Percentiles rank a stretch among this genome's conserved stretches.
These are phyloP conservation scores for Bonia amplexicaulis DNA, from an alignment of 176 grass and related monocot genomes.

Conservation along the genomic window DNA sequence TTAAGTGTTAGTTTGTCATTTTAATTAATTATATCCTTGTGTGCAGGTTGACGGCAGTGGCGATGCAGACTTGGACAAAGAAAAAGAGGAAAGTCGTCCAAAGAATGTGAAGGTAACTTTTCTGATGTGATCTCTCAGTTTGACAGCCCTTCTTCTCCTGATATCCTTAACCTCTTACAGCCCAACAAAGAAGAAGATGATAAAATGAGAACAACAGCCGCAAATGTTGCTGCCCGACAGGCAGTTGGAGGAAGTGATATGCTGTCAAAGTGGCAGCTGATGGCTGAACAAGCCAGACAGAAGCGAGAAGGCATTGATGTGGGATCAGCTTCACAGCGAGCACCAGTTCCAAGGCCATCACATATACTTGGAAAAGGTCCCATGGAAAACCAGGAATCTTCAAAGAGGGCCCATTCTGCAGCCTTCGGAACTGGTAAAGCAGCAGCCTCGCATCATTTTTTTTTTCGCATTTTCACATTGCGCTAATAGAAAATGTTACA, in stretches of 20 bases:
- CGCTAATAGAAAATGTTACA: not conserved
- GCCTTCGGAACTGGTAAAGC: conserved; percentile 45
- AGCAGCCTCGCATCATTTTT: not conserved
- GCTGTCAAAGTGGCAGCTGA: conserved; percentile 96
- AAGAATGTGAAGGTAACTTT: conserved; percentile 79
- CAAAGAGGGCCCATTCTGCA: conserved; percentile 50
- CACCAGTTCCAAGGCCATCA: conserved; percentile 9
- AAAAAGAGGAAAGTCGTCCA: conserved; percentile 79
- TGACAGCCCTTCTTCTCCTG: conserved; percentile 23
- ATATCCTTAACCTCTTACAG: conserved; percentile 36
- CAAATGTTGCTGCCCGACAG: conserved; percentile 85
- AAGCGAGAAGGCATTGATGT: conserved; percentile 62
- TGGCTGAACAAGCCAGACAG: conserved; percentile 92
- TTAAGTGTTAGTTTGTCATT: not conserved
- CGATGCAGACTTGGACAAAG: conserved; percentile 64
- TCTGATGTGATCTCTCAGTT: not conserved
- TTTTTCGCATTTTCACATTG: not conserved
- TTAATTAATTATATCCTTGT: conserved; percentile 7
- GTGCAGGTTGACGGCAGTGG: conserved; percentile 55
- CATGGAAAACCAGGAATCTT: conserved; percentile 59
- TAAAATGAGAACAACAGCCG: conserved; percentile 93
- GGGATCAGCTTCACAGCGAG: conserved; percentile 21
- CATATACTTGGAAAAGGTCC: conserved; percentile 33
- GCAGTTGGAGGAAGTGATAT: conserved; percentile 93
- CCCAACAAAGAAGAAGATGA: conserved; percentile 98